A percentile compares a stretch with the other conserved stretches of the same genome.
Evolutionary conservation across 2,329 filamentous ascomycete genomes (phyloP).

Genomic region (Fusarium sp.): DNA sequence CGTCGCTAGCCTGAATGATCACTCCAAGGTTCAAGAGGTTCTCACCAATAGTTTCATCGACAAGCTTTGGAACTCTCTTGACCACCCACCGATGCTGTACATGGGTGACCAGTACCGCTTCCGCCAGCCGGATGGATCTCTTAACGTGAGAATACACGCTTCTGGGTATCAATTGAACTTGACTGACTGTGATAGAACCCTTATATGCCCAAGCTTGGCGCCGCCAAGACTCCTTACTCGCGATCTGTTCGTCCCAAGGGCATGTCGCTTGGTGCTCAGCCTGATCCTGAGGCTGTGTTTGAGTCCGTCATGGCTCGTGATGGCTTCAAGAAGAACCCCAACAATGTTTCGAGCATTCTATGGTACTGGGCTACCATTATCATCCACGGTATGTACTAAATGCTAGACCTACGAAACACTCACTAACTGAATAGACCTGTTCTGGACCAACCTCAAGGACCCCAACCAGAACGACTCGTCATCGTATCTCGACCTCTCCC

Average conservation of each 20-base stretch:
- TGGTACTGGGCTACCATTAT: conserved; percentile 81
- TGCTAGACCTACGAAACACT: accelerated
- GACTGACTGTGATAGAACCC: conserved; percentile 63
- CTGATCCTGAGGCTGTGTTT: conserved; percentile 74
- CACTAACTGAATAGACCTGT: conserved; percentile 64
- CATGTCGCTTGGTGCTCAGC: conserved; percentile 72
- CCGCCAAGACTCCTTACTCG: conserved; percentile 75
- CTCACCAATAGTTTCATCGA: conserved; percentile 77
- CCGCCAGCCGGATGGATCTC: conserved; percentile 76
- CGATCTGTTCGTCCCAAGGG: conserved; percentile 71
- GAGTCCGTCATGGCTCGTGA: conserved; percentile 69
- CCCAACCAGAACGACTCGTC: conserved; percentile 74
- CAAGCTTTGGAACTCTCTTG: conserved; percentile 77
- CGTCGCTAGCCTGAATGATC: conserved; percentile 71
- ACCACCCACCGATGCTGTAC: conserved; percentile 78
- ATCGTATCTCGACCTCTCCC: conserved; percentile 78
- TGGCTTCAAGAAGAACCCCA: conserved; percentile 70
- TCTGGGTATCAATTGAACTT: neutral
- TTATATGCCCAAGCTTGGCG: conserved; percentile 73
- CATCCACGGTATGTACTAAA: conserved; percentile 68
- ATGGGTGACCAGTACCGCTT: conserved; percentile 73
- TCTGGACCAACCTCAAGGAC: conserved; percentile 75
- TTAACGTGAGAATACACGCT: conserved; percentile 62
- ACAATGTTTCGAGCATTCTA: conserved; percentile 77
- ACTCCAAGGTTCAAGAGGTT: conserved; percentile 70